Evolutionary conservation across 345 rosid genomes (phyloP).

Genomic region (Luvunga scandens): DNA sequence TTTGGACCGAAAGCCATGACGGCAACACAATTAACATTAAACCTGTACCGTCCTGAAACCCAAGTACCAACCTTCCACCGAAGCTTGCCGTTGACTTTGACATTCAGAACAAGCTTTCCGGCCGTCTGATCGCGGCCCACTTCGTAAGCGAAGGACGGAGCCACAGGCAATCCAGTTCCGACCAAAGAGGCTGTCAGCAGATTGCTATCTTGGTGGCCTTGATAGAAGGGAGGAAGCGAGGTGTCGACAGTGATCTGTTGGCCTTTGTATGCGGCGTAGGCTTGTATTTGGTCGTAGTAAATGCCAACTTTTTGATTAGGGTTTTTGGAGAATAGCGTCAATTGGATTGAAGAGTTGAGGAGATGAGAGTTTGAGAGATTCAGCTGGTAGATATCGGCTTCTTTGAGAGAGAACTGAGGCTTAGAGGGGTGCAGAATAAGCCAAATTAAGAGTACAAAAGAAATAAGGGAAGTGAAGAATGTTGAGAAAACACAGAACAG

Average conservation of each 20-base stretch:
- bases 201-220: conserved; percentile 61
- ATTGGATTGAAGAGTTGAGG: conserved; percentile 77
- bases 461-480: conserved; percentile 46
- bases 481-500: conserved; percentile 49
- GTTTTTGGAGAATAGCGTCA: conserved; percentile 62
- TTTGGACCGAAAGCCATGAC: conserved; percentile 52
- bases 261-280: conserved; percentile 64
- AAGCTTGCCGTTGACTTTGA: conserved; percentile 65
- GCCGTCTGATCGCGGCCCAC: conserved; percentile 52
- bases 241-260: conserved; percentile 70
- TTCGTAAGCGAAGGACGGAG: conserved; percentile 59
- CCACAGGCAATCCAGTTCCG: conserved; percentile 60
- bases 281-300: conserved; percentile 71
- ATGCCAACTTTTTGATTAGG: conserved; percentile 72
- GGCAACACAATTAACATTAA: conserved; percentile 65
- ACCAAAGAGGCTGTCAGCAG: conserved; percentile 61
- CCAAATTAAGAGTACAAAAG: conserved; percentile 59
- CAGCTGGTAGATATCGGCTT: conserved; percentile 60
- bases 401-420: conserved; percentile 67
- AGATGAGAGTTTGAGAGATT: conserved; percentile 63
- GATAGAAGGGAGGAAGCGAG: conserved; percentile 71
- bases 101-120: conserved; percentile 50
- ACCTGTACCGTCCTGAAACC: conserved; percentile 69
- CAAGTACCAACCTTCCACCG: conserved; percentile 88
- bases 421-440: conserved; percentile 71